A percentile compares a stretch with the other conserved stretches of the same genome.
Conservation (phyloP, 768 basidiomycete genomes). For the Xerocomus potaroensis region DNA sequence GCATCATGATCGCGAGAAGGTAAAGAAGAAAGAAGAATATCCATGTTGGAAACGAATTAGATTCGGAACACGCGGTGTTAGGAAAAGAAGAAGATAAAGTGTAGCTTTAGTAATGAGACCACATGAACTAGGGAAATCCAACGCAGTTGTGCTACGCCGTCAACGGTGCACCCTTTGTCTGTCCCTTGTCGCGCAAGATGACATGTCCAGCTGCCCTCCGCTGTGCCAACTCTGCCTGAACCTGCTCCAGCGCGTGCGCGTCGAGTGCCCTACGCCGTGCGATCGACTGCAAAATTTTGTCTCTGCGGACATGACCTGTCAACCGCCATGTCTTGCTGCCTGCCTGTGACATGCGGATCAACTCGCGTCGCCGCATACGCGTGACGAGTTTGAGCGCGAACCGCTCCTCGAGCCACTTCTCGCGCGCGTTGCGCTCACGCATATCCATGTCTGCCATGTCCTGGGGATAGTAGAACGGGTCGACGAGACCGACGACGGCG, state of each 20-base stretch:
- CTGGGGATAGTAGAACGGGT: conserved; percentile 92
- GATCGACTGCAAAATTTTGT: conserved; percentile 49
- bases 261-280: conserved; percentile 43
- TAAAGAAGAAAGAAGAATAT: neutral
- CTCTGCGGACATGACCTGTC: conserved; percentile 38
- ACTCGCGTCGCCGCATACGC: conserved; percentile 29
- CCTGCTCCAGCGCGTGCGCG: conserved; percentile 37
- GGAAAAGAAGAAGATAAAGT: conserved; percentile 1
- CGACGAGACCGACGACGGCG: conserved; percentile 84
- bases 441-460: conserved; percentile 71
- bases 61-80: neutral
- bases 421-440: conserved; percentile 49
- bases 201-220: conserved; percentile 23
- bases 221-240: conserved; percentile 30
- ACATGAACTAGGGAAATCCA: too few relatives aligned
- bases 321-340: conserved; percentile 37
- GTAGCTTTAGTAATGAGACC: conserved; percentile 29
- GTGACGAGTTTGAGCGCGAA: conserved; percentile 44
- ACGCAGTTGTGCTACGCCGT: neutral
- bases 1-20: neutral
- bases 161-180: conserved; percentile 10
- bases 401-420: conserved; percentile 59
- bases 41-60: neutral
- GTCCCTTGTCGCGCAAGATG: conserved; percentile 21
- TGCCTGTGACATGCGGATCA: conserved; percentile 35